Percentiles rank a stretch among this genome's conserved stretches.
phyloP scores from a whole-genome alignment of 306 rosid genomes.

The Fragaria nilgerrensis region DNA sequence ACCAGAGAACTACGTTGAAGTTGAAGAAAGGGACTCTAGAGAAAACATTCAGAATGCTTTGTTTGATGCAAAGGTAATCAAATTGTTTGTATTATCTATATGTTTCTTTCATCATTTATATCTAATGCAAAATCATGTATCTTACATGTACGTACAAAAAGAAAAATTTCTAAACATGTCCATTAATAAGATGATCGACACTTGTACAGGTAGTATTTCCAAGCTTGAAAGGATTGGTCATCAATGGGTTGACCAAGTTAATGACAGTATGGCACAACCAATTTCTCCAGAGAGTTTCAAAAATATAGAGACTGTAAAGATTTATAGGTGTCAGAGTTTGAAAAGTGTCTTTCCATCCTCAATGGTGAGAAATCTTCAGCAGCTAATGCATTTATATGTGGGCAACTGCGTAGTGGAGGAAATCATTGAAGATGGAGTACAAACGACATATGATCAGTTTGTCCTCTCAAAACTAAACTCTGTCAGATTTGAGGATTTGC shows the following conservation, averaged over 20 bases:
- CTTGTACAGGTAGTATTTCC: neutral
- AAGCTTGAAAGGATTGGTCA: neutral
- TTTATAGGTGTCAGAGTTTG: too few species aligned
- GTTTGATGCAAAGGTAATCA: neutral
- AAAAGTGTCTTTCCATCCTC: conserved; percentile 24
- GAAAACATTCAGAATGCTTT: neutral
- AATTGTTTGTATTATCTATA: too few species aligned
- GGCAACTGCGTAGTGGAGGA: conserved; percentile 21
- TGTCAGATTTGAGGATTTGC: neutral
- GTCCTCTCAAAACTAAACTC: neutral
- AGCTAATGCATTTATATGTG: conserved; percentile 21
- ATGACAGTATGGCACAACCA: neutral
- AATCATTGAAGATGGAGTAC: conserved; percentile 21
- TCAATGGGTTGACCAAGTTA: rapidly evolving
- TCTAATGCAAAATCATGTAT: too few species aligned
- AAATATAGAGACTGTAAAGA: too few species aligned
- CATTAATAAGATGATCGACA: too few species aligned
- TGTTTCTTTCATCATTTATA: too few species aligned
- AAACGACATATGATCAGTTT: neutral
- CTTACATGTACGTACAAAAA: neutral
- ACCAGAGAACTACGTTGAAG: rapidly evolving
- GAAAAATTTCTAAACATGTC: too few species aligned
- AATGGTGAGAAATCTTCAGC: conserved; percentile 19
- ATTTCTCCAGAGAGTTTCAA: neutral
- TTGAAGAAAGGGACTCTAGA: neutral